Conservation (phyloP, 371 early-diverging fungal genomes). For the Rozella allomycis region DNA sequence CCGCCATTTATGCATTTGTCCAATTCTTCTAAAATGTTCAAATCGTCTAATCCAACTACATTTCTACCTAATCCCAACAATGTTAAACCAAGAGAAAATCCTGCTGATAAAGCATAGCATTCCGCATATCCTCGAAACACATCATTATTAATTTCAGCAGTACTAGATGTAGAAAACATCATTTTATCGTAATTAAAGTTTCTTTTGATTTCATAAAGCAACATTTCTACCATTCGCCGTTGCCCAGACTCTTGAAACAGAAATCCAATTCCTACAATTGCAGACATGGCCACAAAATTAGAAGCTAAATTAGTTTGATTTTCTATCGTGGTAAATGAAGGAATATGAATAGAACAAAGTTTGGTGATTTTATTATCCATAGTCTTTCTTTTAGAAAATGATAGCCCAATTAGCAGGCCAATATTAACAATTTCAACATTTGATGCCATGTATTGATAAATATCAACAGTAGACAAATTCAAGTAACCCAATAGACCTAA, state of each 20-base stretch:
- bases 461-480: constrained; percentile 31
- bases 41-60: constrained; percentile 26
- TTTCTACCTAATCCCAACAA: constrained; percentile 40
- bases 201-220: constrained; percentile 43
- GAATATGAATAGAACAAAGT: constrained; percentile 44
- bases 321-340: constrained; percentile 26
- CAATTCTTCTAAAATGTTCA: constrained; percentile 32
- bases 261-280: constrained; percentile 49
- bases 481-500: constrained; percentile 57
- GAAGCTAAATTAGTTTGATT: constrained; percentile 31
- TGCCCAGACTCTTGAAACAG: constrained; percentile 40
- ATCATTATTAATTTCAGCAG: constrained; percentile 5
- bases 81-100: constrained; percentile 59
- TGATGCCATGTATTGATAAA: constrained; percentile 38
- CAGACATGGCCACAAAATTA: constrained; percentile 30
- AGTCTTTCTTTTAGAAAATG: constrained; percentile 43
- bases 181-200: constrained; percentile 8
- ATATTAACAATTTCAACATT: constrained; percentile 37
- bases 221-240: constrained; percentile 37
- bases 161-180: constrained; percentile 7
- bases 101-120: constrained; percentile 42
- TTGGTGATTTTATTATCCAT: constrained; percentile 35
- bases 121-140: too few relatives aligned
- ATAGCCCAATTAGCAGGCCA: constrained; percentile 50
- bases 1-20: constrained; percentile 19